Percentiles rank a stretch among this genome's conserved stretches.
These are phyloP conservation scores for Senna siamea DNA, from an alignment of 306 rosid species.

Conservation along the genomic window DNA sequence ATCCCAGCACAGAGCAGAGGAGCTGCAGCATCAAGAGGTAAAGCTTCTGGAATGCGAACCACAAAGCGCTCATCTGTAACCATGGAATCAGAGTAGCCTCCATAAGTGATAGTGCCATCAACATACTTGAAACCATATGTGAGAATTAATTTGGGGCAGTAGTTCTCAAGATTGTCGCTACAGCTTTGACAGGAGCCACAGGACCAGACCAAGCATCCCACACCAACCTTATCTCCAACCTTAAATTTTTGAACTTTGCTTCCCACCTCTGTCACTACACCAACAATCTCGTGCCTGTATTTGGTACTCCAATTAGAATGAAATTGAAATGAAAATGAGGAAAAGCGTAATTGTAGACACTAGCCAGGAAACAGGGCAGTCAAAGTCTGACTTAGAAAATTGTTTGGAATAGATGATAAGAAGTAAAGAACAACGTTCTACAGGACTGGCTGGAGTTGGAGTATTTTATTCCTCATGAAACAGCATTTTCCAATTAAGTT, in stretches of 20 bases:
- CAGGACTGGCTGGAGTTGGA: too few relatives aligned
- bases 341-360: background rate
- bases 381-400: too few relatives aligned
- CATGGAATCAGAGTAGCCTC: constrained; percentile 60
- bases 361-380: background rate
- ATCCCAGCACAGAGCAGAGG: constrained; percentile 70
- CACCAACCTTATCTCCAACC: constrained; percentile 49
- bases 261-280: constrained; percentile 47
- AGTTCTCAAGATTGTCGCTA: constrained; percentile 43
- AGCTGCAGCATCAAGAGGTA: constrained; percentile 57
- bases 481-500: too few relatives aligned
- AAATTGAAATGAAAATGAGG: background rate
- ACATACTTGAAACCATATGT: constrained; percentile 34
- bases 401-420: too few relatives aligned
- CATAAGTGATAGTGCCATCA: constrained; percentile 55
- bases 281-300: constrained; percentile 47
- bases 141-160: constrained; percentile 44
- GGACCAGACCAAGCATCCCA: constrained; percentile 53
- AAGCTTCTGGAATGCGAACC: constrained; percentile 45
- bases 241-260: constrained; percentile 43
- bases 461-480: too few relatives aligned
- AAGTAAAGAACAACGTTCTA: too few relatives aligned
- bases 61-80: constrained; percentile 53
- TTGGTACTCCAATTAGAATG: background rate
- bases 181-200: constrained; percentile 52